These are phyloP conservation scores for Xerocomus spinulosus DNA, from an alignment of 768 basidiomycete genomes.

Conservation along the genomic window DNA sequence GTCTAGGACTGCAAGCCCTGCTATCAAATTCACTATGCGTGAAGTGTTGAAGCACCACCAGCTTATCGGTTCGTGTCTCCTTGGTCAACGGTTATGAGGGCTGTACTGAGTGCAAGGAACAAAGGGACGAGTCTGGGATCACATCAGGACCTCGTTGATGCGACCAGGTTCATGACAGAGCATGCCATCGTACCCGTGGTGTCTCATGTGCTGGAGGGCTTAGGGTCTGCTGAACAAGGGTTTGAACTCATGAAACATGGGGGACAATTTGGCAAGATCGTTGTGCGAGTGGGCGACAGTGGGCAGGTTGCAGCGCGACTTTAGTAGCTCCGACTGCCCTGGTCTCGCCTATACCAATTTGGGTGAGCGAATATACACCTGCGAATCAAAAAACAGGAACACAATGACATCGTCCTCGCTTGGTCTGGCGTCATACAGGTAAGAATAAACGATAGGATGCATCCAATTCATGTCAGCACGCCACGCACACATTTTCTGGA, in stretches of 20 bases:
- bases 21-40: slow-evolving; percentile 68
- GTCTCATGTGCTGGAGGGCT: slow-evolving; percentile 63
- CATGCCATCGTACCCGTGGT: slow-evolving; percentile 69
- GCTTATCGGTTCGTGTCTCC: slow-evolving; percentile 53
- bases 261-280: slow-evolving; percentile 75
- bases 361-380: background rate
- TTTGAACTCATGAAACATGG: slow-evolving; percentile 63
- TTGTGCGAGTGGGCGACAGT: slow-evolving; percentile 42
- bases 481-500: slow-evolving; percentile 16
- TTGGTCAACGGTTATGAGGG: slow-evolving; percentile 1
- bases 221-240: slow-evolving; percentile 61
- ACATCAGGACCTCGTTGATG: slow-evolving; percentile 63
- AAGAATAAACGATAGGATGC: slow-evolving; percentile 1
- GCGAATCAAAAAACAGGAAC: background rate
- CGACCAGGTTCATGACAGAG: slow-evolving; percentile 62
- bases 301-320: slow-evolving; percentile 24
- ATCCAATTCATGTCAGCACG: slow-evolving; percentile 7
- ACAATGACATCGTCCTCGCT: background rate
- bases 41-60: slow-evolving; percentile 72
- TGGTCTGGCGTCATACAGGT: background rate
- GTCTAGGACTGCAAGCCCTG: slow-evolving; percentile 56
- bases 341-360: background rate
- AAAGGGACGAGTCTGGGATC: slow-evolving; percentile 85
- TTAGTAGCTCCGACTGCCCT: slow-evolving; percentile 8
- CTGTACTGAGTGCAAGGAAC: slow-evolving; percentile 13